Percentiles rank a stretch among this genome's conserved stretches.
These are phyloP conservation scores for Microbotryum silenes-acaulis DNA, from an alignment of 1,284 basidiomycete species.

Conservation along the genomic window DNA sequence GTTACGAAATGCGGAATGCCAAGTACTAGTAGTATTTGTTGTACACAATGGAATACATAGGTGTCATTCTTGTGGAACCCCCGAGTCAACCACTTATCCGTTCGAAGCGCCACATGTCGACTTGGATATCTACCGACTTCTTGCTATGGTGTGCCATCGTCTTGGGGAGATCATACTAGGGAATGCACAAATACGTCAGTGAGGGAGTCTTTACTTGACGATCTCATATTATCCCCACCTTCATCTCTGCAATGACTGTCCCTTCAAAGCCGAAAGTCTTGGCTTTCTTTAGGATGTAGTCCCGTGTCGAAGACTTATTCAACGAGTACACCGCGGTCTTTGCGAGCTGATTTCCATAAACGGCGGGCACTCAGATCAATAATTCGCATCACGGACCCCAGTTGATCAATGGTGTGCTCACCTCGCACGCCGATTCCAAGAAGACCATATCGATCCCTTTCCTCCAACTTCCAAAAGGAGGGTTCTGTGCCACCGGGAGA, in stretches of 20 bases:
- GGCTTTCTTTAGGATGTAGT: constrained; percentile 33
- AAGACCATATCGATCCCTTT: constrained; percentile 37
- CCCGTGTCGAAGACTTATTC: constrained; percentile 35
- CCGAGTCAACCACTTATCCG: not conserved
- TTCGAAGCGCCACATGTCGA: constrained; percentile 31
- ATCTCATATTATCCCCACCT: not conserved
- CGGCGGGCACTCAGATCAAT: not conserved
- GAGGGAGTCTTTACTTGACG: not conserved
- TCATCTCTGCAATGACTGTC: constrained; percentile 35
- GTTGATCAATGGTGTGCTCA: constrained; percentile 1
- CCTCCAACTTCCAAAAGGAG: constrained; percentile 35
- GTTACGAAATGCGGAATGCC: too few relatives aligned
- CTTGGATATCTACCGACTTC: constrained; percentile 34
- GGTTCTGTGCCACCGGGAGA: constrained; percentile 7
- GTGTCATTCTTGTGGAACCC: too few relatives aligned
- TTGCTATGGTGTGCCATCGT: constrained; percentile 37
- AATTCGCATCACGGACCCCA: not conserved
- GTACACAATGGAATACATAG: too few relatives aligned
- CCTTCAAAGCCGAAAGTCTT: constrained; percentile 32
- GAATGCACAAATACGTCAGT: not conserved
- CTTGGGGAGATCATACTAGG: constrained; percentile 27
- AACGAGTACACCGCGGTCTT: constrained; percentile 34
- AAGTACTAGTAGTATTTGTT: too few relatives aligned
- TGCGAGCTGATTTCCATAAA: constrained; percentile 20
- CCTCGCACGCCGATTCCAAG: constrained; percentile 32